Evolutionary conservation across 2,329 filamentous ascomycete species (phyloP).

Genomic region (Gaeumannomyces tritici): DNA sequence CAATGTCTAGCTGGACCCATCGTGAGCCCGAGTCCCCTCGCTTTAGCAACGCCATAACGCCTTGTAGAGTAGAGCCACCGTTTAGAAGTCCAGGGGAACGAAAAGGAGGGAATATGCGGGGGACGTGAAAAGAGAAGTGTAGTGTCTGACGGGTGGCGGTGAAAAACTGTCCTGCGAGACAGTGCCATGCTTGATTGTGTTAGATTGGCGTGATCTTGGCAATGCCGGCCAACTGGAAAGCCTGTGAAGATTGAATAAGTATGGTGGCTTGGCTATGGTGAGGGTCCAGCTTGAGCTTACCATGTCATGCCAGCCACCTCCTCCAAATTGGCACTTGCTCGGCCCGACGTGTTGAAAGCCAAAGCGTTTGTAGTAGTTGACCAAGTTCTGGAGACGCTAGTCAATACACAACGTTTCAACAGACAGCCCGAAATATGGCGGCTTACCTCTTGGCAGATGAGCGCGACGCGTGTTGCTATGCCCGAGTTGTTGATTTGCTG

Average conservation of each 20-base stretch:
- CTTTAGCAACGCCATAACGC: not conserved
- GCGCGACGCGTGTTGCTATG: constrained; percentile 61
- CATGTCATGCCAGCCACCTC: constrained; percentile 78
- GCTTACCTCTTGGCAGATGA: constrained; percentile 63
- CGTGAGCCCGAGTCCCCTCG: not conserved
- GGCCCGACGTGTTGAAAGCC: constrained; percentile 61
- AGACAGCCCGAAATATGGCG: not conserved
- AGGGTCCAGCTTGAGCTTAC: constrained; percentile 29
- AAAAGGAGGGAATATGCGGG: not conserved
- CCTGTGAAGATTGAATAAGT: not conserved
- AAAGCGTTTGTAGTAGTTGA: constrained; percentile 67
- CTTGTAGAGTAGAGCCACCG: not conserved
- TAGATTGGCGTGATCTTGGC: not conserved
- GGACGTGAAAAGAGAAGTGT: not conserved
- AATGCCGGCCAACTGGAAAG: not conserved
- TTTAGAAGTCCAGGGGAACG: not conserved
- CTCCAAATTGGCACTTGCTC: constrained; percentile 63
- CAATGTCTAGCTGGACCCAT: not conserved
- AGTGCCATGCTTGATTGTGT: not conserved
- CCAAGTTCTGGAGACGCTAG: constrained; percentile 41
- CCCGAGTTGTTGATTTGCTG: constrained; percentile 64
- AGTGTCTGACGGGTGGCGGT: too few relatives aligned
- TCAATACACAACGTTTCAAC: not conserved
- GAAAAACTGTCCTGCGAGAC: too few relatives aligned
- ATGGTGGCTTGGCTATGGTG: not conserved